Evolutionary conservation across 2,329 filamentous ascomycete genomes (phyloP), one percentile per base, ranked within the genome.

Genomic region (Aureobasidium sp.): DNA sequence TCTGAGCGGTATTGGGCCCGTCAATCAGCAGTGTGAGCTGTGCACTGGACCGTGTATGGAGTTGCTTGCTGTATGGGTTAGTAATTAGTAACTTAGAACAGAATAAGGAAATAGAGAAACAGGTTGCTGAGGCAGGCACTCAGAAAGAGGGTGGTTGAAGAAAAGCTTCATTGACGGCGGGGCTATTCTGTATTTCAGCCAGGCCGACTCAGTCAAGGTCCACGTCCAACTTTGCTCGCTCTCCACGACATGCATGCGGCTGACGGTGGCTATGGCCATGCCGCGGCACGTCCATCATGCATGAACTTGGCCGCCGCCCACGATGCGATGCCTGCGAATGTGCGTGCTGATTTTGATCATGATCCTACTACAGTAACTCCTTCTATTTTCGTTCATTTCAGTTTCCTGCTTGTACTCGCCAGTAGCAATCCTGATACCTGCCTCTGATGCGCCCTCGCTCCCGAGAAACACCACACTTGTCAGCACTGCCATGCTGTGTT

Each of bases 151-250:
- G 48, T 61, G 63, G 53, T 55, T 46, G 37, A 47, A 62, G 50
- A 60, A 51, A 62, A 52, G 50, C 61, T 50, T 57, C 41, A 29
- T 34, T 29, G 51, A 39, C 39, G 43, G 61, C 52, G 61, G 61
- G 61, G 61, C 34, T 53, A 24, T 29, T 60, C 55, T 27, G 55
- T 59, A 48, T 59, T 47, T 59, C 20, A 47, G 20, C 20, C 20
- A 20, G 20, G 20, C 20, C 20, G 20, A 20, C 20, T 20, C 32
- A 27, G 15, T 29, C 17, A 36, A 13, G 8, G 29, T n/a, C 20
- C 39, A 48, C 9, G 26, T 29, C 46, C 46, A 48, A 48, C 46
- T 48, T 20, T 20, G 20, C 44, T 46, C 10, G 6, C 24, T 29
- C 41, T 44, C 17, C 41, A 44, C 41, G 41, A 43, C 29, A 59